phyloP scores from a whole-genome alignment of 129 eudicot species.

The Chrysanthemum lavandulifolium region DNA sequence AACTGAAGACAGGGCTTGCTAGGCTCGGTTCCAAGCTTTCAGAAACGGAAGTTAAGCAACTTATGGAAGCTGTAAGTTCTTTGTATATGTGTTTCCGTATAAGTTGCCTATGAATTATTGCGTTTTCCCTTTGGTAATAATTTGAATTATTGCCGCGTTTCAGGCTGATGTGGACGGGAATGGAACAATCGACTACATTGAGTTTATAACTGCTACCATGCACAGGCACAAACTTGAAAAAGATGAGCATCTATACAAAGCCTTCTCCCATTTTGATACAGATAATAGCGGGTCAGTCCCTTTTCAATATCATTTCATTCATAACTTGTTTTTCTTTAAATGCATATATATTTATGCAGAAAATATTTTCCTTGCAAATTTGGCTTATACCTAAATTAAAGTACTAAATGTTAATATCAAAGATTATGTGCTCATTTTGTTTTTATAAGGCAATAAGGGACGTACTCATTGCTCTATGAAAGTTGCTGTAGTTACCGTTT shows the following conservation, averaged over 20 bases:
- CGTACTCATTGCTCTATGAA: too few species aligned
- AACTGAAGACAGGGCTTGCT: conserved; percentile 51
- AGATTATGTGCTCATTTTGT: not conserved
- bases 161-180: conserved; percentile 65
- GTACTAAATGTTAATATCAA: not conserved
- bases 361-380: not conserved
- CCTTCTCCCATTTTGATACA: conserved; percentile 48
- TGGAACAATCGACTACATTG: conserved; percentile 54
- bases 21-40: conserved; percentile 57
- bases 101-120: not conserved
- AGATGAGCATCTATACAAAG: conserved; percentile 53
- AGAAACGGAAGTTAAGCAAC: conserved; percentile 56
- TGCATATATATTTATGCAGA: too few species aligned
- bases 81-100: not conserved
- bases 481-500: not conserved
- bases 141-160: not conserved
- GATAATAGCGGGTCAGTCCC: conserved; percentile 55
- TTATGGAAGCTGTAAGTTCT: conserved; percentile 58
- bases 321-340: too few species aligned
- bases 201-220: conserved; percentile 57
- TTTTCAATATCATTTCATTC: not conserved
- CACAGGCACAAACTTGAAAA: conserved; percentile 52
- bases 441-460: too few species aligned
- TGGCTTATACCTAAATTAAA: not conserved
- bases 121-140: not conserved